Conservation (phyloP, 2,329 filamentous ascomycete species). For the Trichoderma sp. region DNA sequence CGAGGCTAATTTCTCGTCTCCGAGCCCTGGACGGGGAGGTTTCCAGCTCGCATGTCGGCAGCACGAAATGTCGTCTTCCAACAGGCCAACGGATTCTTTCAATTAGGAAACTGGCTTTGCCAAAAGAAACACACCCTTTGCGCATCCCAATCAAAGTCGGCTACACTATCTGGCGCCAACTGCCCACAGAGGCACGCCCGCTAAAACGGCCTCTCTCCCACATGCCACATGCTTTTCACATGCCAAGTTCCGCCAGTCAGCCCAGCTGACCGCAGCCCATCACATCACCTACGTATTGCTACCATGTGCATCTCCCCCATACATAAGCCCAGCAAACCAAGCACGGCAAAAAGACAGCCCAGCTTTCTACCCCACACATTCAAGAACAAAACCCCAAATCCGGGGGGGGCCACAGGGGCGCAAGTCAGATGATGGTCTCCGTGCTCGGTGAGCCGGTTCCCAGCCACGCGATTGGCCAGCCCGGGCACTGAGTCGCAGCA, state of each 20-base stretch:
- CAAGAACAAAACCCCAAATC: conserved; percentile 5
- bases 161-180: background rate
- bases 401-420: conserved; percentile 20
- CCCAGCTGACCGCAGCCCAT: conserved; percentile 6
- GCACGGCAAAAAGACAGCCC: background rate
- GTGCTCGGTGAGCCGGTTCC: conserved; percentile 7
- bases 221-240: conserved; percentile 24
- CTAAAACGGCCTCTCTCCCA: background rate
- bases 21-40: background rate
- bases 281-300: background rate
- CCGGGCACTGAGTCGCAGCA: background rate
- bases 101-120: background rate
- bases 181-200: background rate
- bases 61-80: background rate
- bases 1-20: conserved; percentile 1
- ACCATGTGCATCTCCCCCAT: background rate
- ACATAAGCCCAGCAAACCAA: background rate
- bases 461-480: background rate
- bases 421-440: conserved; percentile 21
- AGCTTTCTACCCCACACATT: conserved; percentile 16
- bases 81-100: background rate
- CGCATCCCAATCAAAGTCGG: background rate
- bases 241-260: conserved; percentile 2
- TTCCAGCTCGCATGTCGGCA: background rate
- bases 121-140: background rate